Evolutionary conservation across 139 green algal species (phyloP), one percentile per base, ranked within the genome.

Genomic region (Eudorina sp.): DNA sequence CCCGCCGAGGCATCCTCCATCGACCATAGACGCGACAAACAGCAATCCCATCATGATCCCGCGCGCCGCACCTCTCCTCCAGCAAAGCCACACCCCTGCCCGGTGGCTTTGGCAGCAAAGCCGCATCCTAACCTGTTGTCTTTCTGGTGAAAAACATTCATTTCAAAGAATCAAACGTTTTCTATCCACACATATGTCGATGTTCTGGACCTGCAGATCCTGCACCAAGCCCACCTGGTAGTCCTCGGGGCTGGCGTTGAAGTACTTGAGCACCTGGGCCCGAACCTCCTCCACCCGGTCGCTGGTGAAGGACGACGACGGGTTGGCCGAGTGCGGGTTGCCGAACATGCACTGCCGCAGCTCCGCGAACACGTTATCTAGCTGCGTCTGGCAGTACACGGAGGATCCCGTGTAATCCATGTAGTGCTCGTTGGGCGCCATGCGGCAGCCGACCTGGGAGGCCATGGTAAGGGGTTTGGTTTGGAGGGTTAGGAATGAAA

Each of bases 281-380:
- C 89, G 83, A 51, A 89, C 89, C 83, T 88, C 73, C 84, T 88
- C 73, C 40, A 89, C 41, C 2, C 69, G 84, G n/a, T 95, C 89
- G 3, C 46, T 51, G 19, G 93, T 92, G 51, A 95, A 89, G 46
- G 69, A 53, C 23, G 90, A 93, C 23, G 90, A 94, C n/a, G 95
- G 95, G 87, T 96, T 97, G 74, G 86, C 88, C 18, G 62, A 89
- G 93, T 97, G 95, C 41, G 95, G 95, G 92, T 97, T 97, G 92
- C 95, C 95, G 80, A 94, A 96, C 86, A 96, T 93, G 86, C 91
- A 77, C 31, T 43, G 78, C 60, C 78, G 48, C 76, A 97, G 90
- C 84, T 96, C 94, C 23, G 93, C 51, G 53, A 96, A 96, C 51
- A 93, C 90, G 4, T 75, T 64, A 4, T 92, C 84, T 29, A 96